Evolutionary conservation across 2,329 filamentous ascomycete genomes (phyloP), one percentile per base, ranked within the genome.

Genomic region (Ambrosiella beaveri): DNA sequence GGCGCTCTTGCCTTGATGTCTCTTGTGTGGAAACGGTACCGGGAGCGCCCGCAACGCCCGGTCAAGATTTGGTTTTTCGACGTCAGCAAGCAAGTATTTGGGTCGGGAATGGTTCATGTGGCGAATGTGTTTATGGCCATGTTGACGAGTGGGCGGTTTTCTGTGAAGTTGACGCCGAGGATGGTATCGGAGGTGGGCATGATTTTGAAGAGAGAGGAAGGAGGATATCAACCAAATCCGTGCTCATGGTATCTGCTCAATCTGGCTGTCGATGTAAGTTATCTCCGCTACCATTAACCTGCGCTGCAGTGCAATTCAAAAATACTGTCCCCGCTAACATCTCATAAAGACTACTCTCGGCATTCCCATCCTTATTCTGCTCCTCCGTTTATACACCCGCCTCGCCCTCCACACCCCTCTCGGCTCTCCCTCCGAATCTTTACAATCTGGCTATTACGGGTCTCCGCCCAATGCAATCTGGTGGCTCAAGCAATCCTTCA

Each of bases 41-140:
- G 87, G 63, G 93, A 98, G 71, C 79, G 87, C 59, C 91, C 93
- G 1, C 91, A 96, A 68, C 80, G 93, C 58, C 91, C 91, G 0
- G 67, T 97, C 66, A 95, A 94, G 76, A 89, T 98, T 63, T 98
- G 93, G 91, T 90, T 87, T 69, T 98, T 97, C 69, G 93, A 98
- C 68, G 93, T 84, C 27, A 95, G 88, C 38, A 98, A 98, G 74
- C 93, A 98, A 74, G 88, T 98, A 57, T 86, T 97, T 66, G 93
- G 93, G 19, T 94, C 89, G 37, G 84, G 89, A 51, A 77, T 98
- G 68, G 82, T 96, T 39, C 93, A 98, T 71, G 76, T 91, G 50
- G 87, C 90, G 64, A 98, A 98, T 68, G 77, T 98, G 57, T 81
- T 95, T 69, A 95, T 98, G 85, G 94, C 88, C 52, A 88, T 97